Percentiles rank a stretch among this genome's conserved stretches.
phyloP scores from a whole-genome alignment of 176 grass and related monocot genomes.

The Oryza australiensis region DNA sequence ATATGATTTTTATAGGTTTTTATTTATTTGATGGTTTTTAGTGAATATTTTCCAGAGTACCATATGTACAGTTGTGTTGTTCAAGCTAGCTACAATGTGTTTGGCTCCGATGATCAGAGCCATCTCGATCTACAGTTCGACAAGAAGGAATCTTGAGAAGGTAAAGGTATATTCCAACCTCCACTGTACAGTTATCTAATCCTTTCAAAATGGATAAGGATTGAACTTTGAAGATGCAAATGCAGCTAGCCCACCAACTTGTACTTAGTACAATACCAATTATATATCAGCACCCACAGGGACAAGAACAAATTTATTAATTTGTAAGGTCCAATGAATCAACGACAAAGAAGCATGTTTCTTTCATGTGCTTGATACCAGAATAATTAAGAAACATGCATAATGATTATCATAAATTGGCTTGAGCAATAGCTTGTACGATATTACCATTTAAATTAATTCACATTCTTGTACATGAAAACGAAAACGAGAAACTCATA shows the following conservation, averaged over 20 bases:
- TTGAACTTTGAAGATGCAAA: background rate
- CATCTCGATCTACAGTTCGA: background rate
- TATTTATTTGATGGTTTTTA: too few relatives aligned
- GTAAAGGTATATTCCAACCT: background rate
- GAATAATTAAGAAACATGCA: conserved; percentile 17
- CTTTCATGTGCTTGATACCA: background rate
- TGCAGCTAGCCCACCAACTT: background rate
- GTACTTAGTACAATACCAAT: background rate
- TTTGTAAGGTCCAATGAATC: background rate
- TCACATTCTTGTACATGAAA: conserved; percentile 26
- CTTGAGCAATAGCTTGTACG: background rate
- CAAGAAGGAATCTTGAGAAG: background rate
- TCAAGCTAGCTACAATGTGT: too few relatives aligned
- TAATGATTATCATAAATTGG: background rate
- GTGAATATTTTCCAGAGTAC: too few relatives aligned
- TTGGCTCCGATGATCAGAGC: background rate
- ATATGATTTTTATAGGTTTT: too few relatives aligned
- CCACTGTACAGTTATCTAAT: background rate
- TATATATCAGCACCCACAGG: background rate
- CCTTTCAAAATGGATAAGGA: background rate
- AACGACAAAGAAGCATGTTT: background rate
- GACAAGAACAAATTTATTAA: background rate
- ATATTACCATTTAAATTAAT: conserved; percentile 1
- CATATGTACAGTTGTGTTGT: too few relatives aligned
- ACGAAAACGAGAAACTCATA: background rate